Evolutionary conservation across 768 basidiomycete species (phyloP), one percentile per base, ranked within the genome.

Genomic region (Coprinopsis marcescibilis): DNA sequence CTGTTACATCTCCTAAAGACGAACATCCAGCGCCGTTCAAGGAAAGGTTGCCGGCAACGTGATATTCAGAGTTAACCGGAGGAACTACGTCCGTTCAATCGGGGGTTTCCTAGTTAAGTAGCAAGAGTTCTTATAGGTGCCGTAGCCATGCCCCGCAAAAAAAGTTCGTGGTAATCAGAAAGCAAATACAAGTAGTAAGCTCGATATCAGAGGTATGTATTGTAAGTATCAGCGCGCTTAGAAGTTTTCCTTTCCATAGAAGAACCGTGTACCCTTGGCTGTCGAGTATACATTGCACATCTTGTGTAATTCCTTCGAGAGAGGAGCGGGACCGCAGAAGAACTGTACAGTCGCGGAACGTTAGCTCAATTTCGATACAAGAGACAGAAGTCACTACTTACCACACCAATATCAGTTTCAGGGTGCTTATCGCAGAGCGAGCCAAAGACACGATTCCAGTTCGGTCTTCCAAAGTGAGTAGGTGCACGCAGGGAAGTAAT

Each of bases 381-480:
- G n/a, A 27, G 36, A 20, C 13, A 34, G 10, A 23, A 33, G 24
- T n/a, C 3, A 25, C 41, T 19, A 72, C 77, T 48, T 60, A 87
- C 84, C 61, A 95, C 91, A 43, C 92, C 93, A 45, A 89, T 81
- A 58, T 94, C 92, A 1, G 93, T 87, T 54, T 89, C 84, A 0
- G 85, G 80, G 55, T 96, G 94, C 62, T 85, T 89, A 58, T 87
- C 80, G 2, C 73, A 73, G 46, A 97, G 78, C 10, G 83, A 84
- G 25, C 68, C 58, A 65, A 87, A 89, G 12, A 84, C 79, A 35
- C 76, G 73, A 53, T 85, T 82, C 86, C 83, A 87, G 63, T 94
- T 92, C 13, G 92, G 92, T 49, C 92, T 68, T 34, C 93, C 89
- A 59, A 86, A 94, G 66, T 95, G 92, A 8, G 94, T 97, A 0